Percentiles rank a stretch among this genome's conserved stretches.
Conservation (phyloP, 345 rosid species). For the Litchi chinensis region DNA sequence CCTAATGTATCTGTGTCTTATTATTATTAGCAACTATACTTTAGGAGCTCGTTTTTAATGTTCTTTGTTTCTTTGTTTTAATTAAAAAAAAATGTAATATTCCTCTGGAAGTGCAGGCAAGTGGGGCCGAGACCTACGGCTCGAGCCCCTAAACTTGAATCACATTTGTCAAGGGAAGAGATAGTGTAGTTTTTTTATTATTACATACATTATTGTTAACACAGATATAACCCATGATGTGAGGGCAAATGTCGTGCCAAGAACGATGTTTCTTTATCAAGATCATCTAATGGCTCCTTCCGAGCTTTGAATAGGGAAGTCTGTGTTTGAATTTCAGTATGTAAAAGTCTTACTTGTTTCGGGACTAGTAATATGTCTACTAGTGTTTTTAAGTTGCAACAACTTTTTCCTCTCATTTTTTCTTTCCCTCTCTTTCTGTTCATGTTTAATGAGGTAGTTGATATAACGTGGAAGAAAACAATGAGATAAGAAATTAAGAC, state of each 20-base stretch:
- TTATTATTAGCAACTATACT: background rate
- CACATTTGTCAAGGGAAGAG: conserved; percentile 29
- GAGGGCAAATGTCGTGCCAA: conserved; percentile 26
- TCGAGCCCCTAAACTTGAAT: conserved; percentile 42
- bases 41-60: conserved; percentile 10
- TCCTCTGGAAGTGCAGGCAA: conserved; percentile 11
- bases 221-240: background rate
- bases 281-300: background rate
- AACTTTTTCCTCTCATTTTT: background rate
- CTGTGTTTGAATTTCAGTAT: background rate
- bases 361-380: conserved; percentile 16
- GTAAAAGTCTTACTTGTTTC: background rate
- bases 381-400: background rate
- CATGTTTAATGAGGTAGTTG: background rate
- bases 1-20: background rate
- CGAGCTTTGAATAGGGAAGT: background rate
- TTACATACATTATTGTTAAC: background rate
- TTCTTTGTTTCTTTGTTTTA: background rate
- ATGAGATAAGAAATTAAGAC: background rate
- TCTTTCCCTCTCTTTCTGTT: background rate
- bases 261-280: conserved; percentile 21
- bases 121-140: conserved; percentile 27
- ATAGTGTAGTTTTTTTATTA: conserved; percentile 10
- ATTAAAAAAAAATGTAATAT: background rate
- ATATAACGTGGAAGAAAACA: background rate